Evolutionary conservation across 805 yeast species (phyloP), one percentile per base, ranked within the genome.

Genomic region (Candida glaebosa): DNA sequence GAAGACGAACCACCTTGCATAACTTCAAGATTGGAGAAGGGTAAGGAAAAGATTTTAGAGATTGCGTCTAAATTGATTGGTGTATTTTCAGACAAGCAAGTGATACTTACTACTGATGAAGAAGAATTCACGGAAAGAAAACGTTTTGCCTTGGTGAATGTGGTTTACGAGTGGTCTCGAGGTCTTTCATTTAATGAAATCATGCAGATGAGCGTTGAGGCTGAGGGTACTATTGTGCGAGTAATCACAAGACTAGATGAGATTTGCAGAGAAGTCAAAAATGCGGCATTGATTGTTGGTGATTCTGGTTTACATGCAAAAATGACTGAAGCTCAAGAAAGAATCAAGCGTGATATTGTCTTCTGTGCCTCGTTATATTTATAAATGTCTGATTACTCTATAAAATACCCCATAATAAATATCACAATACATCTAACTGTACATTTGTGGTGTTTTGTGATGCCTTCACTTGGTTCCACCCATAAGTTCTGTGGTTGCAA

Each of bases 121-220:
- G 84, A 82, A 38, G 85, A 84, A 45, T 93, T 91, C 54, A 65
- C 84, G 49, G 95, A 87, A 42, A 76, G 83, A 48, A 83, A 87
- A 53, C 71, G 98, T 50, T 93, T 93, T 63, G 96, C 91, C 0
- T 72, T 93, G 54, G 86, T 88, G 63, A 91, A 89, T 58, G 96
- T 88, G 9, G 96, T 91, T 3, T 93, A 91, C 60, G 97, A 93
- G 64, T 93, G 99, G 99, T 96, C 98, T 1, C 75, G 95, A 49
- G 99, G 99, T 2, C 75, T 69, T 73, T 76, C 95, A 0, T 93
- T 93, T 69, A 84, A 84, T 49, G 95, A 88, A 43, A 91, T 93
- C 49, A 93, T 90, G 84, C 83, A 79, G 45, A 75, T 88, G 48
- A 87, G 96, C 43, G 82, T 81, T 15, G 96, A 90, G 53, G 90